These are phyloP conservation scores for Fagopyrum homotropicum DNA, from an alignment of 148 eudicot species.

Conservation along the genomic window DNA sequence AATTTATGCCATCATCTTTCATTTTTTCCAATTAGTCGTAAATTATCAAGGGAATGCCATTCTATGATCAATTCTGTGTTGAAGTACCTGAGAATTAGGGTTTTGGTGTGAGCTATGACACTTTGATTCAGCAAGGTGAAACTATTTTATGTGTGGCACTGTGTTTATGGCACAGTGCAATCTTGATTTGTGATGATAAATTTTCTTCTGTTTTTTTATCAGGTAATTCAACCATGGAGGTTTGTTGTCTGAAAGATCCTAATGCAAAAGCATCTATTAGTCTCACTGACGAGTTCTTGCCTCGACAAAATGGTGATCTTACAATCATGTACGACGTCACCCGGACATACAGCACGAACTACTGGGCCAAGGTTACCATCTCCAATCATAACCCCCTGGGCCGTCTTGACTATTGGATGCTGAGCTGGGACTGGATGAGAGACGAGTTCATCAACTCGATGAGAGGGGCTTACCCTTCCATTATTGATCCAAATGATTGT, in stretches of 20 bases:
- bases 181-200: neutral
- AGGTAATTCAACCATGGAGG: conserved; percentile 39
- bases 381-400: conserved; percentile 57
- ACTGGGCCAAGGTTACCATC: conserved; percentile 76
- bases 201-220: neutral
- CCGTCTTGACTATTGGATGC: conserved; percentile 65
- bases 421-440: conserved; percentile 73
- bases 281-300: conserved; percentile 31
- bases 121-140: neutral
- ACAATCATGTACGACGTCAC: conserved; percentile 64
- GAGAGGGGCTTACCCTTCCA: conserved; percentile 57
- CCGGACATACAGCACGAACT: conserved; percentile 31
- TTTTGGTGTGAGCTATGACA: neutral
- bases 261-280: conserved; percentile 30
- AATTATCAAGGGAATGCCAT: neutral
- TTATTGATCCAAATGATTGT: conserved; percentile 45
- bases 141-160: neutral
- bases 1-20: neutral
- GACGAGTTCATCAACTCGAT: conserved; percentile 52
- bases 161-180: neutral
- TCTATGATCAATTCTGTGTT: neutral
- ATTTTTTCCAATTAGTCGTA: neutral
- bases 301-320: conserved; percentile 57
- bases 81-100: neutral
- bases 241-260: conserved; percentile 53